phyloP scores from a whole-genome alignment of 768 basidiomycete genomes.

The Lactarius psammicola region DNA sequence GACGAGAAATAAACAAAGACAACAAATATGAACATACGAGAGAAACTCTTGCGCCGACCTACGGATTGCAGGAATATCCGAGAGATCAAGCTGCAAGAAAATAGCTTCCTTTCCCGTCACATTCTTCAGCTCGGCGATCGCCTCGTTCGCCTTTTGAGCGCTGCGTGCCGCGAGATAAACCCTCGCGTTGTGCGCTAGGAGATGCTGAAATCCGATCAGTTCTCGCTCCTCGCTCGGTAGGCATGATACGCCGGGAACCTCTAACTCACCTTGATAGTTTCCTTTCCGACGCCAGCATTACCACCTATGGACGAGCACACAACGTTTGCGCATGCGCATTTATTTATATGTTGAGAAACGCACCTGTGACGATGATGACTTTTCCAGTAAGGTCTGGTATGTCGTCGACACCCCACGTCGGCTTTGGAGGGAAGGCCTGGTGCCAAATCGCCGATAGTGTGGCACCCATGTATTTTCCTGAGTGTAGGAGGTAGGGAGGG shows the following conservation, averaged over 20 bases:
- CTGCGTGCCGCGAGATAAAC: constrained; percentile 61
- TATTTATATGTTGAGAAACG: constrained; percentile 44
- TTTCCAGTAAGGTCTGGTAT: background rate
- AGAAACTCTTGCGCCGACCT: constrained; percentile 42
- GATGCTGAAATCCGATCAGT: constrained; percentile 37
- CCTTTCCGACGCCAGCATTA: constrained; percentile 55
- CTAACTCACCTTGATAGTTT: constrained; percentile 50
- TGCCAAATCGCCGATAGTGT: background rate
- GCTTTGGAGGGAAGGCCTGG: constrained; percentile 43
- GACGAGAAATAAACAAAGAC: constrained; percentile 33
- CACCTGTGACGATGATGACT: background rate
- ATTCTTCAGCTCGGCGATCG: constrained; percentile 52
- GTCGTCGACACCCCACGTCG: constrained; percentile 43
- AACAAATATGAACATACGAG: constrained; percentile 31
- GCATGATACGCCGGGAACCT: too few species aligned
- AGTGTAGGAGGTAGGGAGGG: background rate
- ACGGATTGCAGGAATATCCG: constrained; percentile 40
- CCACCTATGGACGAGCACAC: constrained; percentile 32
- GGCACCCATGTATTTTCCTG: background rate
- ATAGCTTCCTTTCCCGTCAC: constrained; percentile 44
- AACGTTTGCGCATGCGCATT: constrained; percentile 34
- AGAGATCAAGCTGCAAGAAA: constrained; percentile 47
- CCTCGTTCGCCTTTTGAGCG: constrained; percentile 44
- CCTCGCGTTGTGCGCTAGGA: constrained; percentile 60
- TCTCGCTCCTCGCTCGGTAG: too few species aligned